phyloP scores from a whole-genome alignment of 257 asterid genomes.

The Nicotiana undulata region DNA sequence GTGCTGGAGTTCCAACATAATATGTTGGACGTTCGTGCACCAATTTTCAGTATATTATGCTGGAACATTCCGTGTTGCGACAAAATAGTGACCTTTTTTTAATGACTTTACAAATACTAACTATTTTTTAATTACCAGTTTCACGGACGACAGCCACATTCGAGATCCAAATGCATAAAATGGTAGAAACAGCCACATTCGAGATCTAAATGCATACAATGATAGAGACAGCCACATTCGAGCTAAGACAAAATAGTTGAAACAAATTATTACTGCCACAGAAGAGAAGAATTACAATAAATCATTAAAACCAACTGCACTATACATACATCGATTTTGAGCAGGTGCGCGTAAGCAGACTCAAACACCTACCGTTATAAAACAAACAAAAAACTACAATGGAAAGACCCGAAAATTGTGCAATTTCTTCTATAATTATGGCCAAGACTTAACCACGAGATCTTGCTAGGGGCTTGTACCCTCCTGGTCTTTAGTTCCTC shows the following conservation, averaged over 20 bases:
- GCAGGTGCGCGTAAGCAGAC: not conserved
- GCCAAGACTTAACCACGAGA: not conserved
- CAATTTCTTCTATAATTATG: not conserved
- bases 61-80: no score
- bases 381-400: not conserved
- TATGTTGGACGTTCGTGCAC: no score
- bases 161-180: no score
- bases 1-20: no score
- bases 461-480: not conserved
- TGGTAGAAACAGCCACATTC: no score
- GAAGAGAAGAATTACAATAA: not conserved
- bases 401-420: not conserved
- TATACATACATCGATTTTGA: not conserved
- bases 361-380: not conserved
- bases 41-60: no score
- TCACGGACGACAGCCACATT: no score
- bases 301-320: not conserved
- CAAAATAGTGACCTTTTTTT: no score
- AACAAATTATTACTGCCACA: not conserved
- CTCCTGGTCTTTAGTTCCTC: not conserved
- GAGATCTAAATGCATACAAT: no score
- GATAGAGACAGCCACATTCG: not conserved
- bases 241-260: not conserved
- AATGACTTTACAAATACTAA: no score
- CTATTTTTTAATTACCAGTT: no score